Percentiles rank a stretch among this genome's conserved stretches.
Conservation (phyloP, 2,329 filamentous ascomycete species). For the Dothistroma septosporum region DNA sequence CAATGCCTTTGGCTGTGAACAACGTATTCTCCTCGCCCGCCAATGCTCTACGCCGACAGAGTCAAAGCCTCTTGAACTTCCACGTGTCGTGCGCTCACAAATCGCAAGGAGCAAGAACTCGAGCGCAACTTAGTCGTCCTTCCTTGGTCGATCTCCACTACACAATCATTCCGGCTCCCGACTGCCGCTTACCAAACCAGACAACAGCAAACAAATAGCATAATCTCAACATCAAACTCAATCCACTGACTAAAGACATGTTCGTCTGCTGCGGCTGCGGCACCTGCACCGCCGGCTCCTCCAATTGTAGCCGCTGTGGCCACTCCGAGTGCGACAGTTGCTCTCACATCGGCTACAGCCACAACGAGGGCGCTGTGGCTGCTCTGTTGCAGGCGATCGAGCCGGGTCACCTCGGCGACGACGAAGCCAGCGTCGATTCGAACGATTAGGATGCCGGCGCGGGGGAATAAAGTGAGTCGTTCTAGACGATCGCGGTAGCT, state of each 20-base stretch:
- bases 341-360: slow-evolving; percentile 21
- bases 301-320: background rate
- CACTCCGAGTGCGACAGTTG: background rate
- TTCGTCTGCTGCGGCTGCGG: slow-evolving; percentile 5
- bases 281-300: background rate
- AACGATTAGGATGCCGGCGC: background rate
- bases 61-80: no score
- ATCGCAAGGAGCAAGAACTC: no score
- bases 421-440: background rate
- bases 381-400: background rate
- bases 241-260: background rate
- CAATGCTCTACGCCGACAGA: no score
- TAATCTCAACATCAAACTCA: background rate
- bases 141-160: no score
- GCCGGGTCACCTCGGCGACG: background rate
- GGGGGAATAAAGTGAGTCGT: background rate
- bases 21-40: no score
- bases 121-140: no score
- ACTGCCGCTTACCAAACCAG: no score
- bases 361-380: background rate
- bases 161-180: no score
- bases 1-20: no score
- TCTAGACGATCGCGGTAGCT: slow-evolving; percentile 15
- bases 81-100: no score
- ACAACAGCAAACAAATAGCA: no score